Evolutionary conservation across 2,329 filamentous ascomycete genomes (phyloP).

Genomic region (Pezicula neosporulosa): DNA sequence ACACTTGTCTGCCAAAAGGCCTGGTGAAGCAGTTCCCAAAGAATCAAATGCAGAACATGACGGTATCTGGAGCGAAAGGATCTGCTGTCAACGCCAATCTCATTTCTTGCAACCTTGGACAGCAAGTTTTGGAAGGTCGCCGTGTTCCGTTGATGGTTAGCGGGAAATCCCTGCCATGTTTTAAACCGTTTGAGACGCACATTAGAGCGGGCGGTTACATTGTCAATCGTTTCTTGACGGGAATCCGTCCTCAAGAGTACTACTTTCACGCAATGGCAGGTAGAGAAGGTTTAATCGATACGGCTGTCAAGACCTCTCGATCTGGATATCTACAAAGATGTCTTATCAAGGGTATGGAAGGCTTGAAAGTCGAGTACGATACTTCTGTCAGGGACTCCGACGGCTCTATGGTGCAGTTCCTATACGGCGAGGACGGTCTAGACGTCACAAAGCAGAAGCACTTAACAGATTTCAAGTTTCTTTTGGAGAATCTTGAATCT

Average conservation of each 20-base stretch:
- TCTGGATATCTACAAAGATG: conserved; percentile 96
- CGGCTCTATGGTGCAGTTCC: conserved; percentile 87
- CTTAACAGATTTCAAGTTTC: conserved; percentile 83
- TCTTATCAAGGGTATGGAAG: conserved; percentile 98
- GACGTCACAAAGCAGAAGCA: conserved; percentile 95
- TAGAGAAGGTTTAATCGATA: conserved; percentile 96
- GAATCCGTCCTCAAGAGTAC: conserved; percentile 95
- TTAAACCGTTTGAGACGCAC: conserved; percentile 86
- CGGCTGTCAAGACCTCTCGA: conserved; percentile 95
- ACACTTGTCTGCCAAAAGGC: conserved; percentile 73
- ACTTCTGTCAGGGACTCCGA: conserved; percentile 92
- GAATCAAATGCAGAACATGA: conserved; percentile 99
- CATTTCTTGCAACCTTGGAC: conserved; percentile 95
- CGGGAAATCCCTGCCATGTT: conserved; percentile 92
- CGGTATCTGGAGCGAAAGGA: conserved; percentile 92
- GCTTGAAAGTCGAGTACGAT: conserved; percentile 87
- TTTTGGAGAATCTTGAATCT: conserved; percentile 80
- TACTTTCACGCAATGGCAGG: conserved; percentile 99
- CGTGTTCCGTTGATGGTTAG: conserved; percentile 97
- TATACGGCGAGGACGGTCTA: conserved; percentile 94
- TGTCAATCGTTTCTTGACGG: conserved; percentile 94
- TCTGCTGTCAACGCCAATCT: conserved; percentile 90
- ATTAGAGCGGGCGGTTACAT: conserved; percentile 91
- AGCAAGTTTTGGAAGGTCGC: conserved; percentile 92
- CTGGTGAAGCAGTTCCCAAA: conserved; percentile 90